Base-by-base conservation (phyloP, 139 green algal species). In the Closterium sp. region DNA sequence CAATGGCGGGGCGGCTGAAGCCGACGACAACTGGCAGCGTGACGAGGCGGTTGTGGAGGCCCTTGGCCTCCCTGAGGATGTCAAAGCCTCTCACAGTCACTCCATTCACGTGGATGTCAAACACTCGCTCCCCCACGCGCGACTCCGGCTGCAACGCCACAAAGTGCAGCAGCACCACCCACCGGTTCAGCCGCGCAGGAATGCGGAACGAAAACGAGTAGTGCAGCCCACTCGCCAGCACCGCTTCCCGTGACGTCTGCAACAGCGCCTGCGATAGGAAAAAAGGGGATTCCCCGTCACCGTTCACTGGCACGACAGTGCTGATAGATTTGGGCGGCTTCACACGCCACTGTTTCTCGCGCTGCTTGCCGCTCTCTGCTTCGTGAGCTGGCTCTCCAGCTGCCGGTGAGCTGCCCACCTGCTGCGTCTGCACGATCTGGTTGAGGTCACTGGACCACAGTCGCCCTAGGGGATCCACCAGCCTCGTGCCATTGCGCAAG, bases 91-190 rank as follows among this genome's bases (percentile, higher is more conserved):
- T 33, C 32, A 90, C 23, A 32, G 4, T 31, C 33, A 86, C 31
- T 9, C 32, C 33, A 16, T 90, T 90, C 87, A 90, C 87, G 32
- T 86, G 32, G 33, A 90, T 69, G 36, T 91, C 89, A 31, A 91
- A 91, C 30, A 91, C 89, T 1, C 89, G 34, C 66, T 91, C 89
- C 10, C 89, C 89, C 30, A 88, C 34, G n/a, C 30, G 35, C 66
- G 36, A 69, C 35, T 3, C 69, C 28, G 89, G 31, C 25, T 91
- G 89, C 31, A 88, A 4, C 66, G 89, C 89, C 36, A 69, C 89
- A 88, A 91, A 91, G 69, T 91, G 89, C 35, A 91, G 35, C 31
- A 38, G 66, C 35, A 91, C n/a, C 28, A 91, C 4, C 89, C 89
- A 91, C 2, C 38, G 64, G 30, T 91, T 69, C 10, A 90, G 81